Evolutionary conservation across 164 flowering plant species (phyloP).

Genomic region (Sextonia rubra): DNA sequence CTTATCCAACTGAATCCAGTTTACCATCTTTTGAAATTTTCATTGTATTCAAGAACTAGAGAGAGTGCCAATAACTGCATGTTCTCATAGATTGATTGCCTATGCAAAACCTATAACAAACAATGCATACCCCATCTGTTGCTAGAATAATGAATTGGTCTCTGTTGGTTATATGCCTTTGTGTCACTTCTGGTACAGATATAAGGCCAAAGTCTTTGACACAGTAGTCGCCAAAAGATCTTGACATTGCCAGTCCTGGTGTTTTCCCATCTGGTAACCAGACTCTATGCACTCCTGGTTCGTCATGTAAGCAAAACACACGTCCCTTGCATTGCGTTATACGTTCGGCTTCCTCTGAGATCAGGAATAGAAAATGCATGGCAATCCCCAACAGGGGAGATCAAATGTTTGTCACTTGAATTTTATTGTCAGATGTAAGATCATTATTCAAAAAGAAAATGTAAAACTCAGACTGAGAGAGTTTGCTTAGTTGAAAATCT

Average conservation of each 20-base stretch:
- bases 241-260: slow-evolving; percentile 87
- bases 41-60: neutral
- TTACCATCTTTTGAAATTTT: no score
- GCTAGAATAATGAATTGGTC: slow-evolving; percentile 81
- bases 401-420: neutral
- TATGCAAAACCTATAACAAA: neutral
- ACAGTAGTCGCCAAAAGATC: slow-evolving; percentile 93
- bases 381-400: slow-evolving; percentile 1
- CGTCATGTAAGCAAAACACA: slow-evolving; percentile 66
- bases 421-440: neutral
- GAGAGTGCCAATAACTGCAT: neutral
- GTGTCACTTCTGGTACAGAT: slow-evolving; percentile 86
- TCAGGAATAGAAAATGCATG: slow-evolving; percentile 1
- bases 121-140: slow-evolving; percentile 77
- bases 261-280: slow-evolving; percentile 68
- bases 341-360: slow-evolving; percentile 75
- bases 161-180: slow-evolving; percentile 46
- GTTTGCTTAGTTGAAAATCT: neutral
- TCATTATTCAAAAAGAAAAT: no score
- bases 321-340: slow-evolving; percentile 62
- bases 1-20: neutral
- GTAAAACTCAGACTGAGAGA: neutral
- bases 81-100: neutral
- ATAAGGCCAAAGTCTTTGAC: slow-evolving; percentile 74
- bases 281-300: slow-evolving; percentile 78